Evolutionary conservation across 1,284 basidiomycete species (phyloP).

Genomic region (Spongiforma sp.): DNA sequence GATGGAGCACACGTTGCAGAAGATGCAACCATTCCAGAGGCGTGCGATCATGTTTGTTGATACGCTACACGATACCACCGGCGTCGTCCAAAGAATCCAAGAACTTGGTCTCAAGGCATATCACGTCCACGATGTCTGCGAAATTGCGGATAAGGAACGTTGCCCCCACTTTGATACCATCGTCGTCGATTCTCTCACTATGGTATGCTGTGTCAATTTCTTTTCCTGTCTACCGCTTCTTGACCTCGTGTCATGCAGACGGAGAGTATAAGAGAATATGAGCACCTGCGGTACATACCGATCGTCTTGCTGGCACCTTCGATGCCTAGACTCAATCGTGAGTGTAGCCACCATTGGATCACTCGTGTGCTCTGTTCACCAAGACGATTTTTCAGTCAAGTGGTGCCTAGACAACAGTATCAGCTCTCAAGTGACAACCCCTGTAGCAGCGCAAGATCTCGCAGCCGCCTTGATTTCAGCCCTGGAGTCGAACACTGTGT

Average conservation of each 20-base stretch:
- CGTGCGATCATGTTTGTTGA: slow-evolving; percentile 91
- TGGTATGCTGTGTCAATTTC: slow-evolving; percentile 59
- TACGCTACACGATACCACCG: slow-evolving; percentile 79
- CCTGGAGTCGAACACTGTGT: slow-evolving; percentile 90
- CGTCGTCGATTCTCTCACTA: slow-evolving; percentile 86
- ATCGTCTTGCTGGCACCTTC: slow-evolving; percentile 92
- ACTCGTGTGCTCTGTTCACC: slow-evolving; percentile 11
- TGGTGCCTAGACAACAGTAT: slow-evolving; percentile 94
- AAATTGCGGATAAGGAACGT: slow-evolving; percentile 81
- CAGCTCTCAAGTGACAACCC: slow-evolving; percentile 90
- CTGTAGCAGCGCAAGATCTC: slow-evolving; percentile 88
- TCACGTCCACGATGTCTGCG: slow-evolving; percentile 77
- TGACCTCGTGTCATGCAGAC: slow-evolving; percentile 55
- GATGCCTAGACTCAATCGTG: slow-evolving; percentile 76
- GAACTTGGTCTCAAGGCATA: slow-evolving; percentile 86
- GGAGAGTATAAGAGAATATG: slow-evolving; percentile 88
- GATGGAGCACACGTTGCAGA: slow-evolving; percentile 72
- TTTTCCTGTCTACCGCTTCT: slow-evolving; percentile 3
- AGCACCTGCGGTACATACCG: slow-evolving; percentile 96
- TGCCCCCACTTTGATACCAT: slow-evolving; percentile 96
- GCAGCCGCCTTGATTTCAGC: slow-evolving; percentile 94
- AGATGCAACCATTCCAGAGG: slow-evolving; percentile 81
- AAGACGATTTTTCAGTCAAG: slow-evolving; percentile 60
- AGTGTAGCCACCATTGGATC: slow-evolving; percentile 37
- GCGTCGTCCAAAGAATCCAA: slow-evolving; percentile 79